Percentiles rank a stretch among this genome's conserved stretches.
Conservation (phyloP, 2,329 filamentous ascomycete species). For the Conoideocrella luteorostrata region DNA sequence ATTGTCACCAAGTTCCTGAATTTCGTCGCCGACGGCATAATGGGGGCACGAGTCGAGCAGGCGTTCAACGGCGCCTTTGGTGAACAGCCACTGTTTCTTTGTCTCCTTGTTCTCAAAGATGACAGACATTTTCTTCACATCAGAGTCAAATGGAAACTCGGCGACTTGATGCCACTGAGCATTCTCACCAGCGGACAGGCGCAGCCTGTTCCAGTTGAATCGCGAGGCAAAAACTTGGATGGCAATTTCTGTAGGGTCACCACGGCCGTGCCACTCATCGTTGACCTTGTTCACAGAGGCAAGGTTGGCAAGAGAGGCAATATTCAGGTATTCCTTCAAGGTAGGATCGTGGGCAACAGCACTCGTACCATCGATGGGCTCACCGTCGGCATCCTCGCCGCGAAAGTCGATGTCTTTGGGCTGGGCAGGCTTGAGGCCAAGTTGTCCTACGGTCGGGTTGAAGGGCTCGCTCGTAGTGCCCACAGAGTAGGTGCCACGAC, state of each 20-base stretch:
- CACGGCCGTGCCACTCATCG: constrained; percentile 54
- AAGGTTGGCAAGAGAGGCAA: constrained; percentile 60
- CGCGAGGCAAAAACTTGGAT: constrained; percentile 68
- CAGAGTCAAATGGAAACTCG: constrained; percentile 51
- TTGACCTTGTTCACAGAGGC: constrained; percentile 53
- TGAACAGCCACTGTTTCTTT: constrained; percentile 36
- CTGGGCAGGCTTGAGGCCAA: constrained; percentile 32
- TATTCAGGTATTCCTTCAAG: constrained; percentile 52
- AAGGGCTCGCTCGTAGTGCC: constrained; percentile 47
- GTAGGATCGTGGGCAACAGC: constrained; percentile 38
- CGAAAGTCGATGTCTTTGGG: constrained; percentile 29
- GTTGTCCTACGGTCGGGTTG: constrained; percentile 46
- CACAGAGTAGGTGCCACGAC: constrained; percentile 39
- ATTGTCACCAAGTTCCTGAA: constrained; percentile 38
- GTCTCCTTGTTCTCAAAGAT: constrained; percentile 37
- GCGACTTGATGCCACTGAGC: constrained; percentile 52
- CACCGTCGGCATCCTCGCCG: constrained; percentile 20
- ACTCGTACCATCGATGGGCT: constrained; percentile 18
- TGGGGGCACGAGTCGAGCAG: constrained; percentile 37
- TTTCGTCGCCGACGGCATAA: constrained; percentile 29
- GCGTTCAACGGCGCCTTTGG: constrained; percentile 53
- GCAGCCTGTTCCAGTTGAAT: constrained; percentile 55
- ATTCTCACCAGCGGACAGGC: constrained; percentile 41
- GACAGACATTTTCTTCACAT: constrained; percentile 47
- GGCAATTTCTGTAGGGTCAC: constrained; percentile 62